Base-by-base conservation (phyloP, 2,329 filamentous ascomycete genomes). In the Dactylellina haptotyla region DNA sequence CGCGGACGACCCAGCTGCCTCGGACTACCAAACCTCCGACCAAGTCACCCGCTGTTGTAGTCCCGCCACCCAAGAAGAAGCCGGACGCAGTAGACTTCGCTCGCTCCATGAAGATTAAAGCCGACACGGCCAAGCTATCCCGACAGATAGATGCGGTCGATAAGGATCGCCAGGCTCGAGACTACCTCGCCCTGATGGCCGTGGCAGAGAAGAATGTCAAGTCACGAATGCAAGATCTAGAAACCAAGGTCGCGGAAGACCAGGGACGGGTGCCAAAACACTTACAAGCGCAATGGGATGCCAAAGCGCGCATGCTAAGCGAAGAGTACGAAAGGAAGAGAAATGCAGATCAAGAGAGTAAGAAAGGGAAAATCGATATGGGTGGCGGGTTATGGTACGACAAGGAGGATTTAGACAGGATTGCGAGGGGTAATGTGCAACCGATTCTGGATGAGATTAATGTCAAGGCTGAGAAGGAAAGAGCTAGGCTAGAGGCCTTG, bases 331-430 rank as follows among this genome's bases (percentile, higher is more conserved):
- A 75, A 20, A 43, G 48, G 16, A 75, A 75, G 25, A 39, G 70
- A 8, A 53, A 37, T 23, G 70, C 58, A 32, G 70, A 75, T 4
- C 46, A 43, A 9, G 70, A 67, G 34, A 46, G 48, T 4, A 75
- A 75, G 62, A 67, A 69, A 20, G 70, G 70, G 1, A 75, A 75
- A 23, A 75, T 75, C 18, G 51, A 75, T 41, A 75, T 75, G 63
- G 70, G 70, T 41, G 70, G 70, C 2, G 70, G 70, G 0, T 32
- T 75, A n/a, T 75, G 70, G 70, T 75, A 69, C 20, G 62, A 67
- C 26, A 37, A 53, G 20, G 70, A 75, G 25, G 70, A 75, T 53
- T 34, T 75, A 9, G 64, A 75, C n/a, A 56, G 64, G n/a, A 67
- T 67, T 8, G 70, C 70, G 3, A 39, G 56, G 20, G 70, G 63